Evolutionary conservation across 305 asterid species (phyloP), one percentile per base, ranked within the genome.

Genomic region (Rubia occidens): DNA sequence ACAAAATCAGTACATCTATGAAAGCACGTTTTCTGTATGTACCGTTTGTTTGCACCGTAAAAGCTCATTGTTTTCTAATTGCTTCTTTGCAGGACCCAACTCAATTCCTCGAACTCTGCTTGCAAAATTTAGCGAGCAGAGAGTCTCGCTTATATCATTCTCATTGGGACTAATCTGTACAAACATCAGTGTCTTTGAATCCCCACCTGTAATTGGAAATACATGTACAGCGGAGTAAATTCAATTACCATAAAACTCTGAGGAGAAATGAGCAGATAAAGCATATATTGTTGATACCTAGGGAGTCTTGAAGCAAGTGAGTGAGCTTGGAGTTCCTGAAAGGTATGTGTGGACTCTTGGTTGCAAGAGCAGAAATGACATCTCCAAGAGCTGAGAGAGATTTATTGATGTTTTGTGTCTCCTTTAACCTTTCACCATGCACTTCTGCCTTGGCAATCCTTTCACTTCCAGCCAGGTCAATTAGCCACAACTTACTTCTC

Each of bases 381-480:
- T 94, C 99, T 69, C 99, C 99, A 60, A 94, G 97, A 2, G 99
- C 97, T 40, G 95, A 94, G 70, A 94, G 91, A 17, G 99, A 94
- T 82, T 90, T 79, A 71, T 94, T 94, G 43, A 94, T 94, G 75
- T 90, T 94, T 72, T 90, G 99, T 49, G 99, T 88, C 82, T 94
- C 99, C 77, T 85, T 94, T 45, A 94, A 71, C 77, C 99, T 82
- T 72, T 90, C 97, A 42, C 97, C 97, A 64, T 86, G 96, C 64
- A 90, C 99, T 72, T 94, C 97, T 3, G 96, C 82, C 82, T 89
- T 90, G n/a, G 97, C 97, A 75, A 94, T 79, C 68, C 99, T 82
- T 82, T 94, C 99, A 60, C 99, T 94, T 72, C 99, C 99, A 0
- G 99, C 99, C 35, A 94, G 75, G 76, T 94, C 99, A 64, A 94